These are phyloP conservation scores for Nepenthes alata DNA, from an alignment of 179 eudicot species.

Conservation along the genomic window DNA sequence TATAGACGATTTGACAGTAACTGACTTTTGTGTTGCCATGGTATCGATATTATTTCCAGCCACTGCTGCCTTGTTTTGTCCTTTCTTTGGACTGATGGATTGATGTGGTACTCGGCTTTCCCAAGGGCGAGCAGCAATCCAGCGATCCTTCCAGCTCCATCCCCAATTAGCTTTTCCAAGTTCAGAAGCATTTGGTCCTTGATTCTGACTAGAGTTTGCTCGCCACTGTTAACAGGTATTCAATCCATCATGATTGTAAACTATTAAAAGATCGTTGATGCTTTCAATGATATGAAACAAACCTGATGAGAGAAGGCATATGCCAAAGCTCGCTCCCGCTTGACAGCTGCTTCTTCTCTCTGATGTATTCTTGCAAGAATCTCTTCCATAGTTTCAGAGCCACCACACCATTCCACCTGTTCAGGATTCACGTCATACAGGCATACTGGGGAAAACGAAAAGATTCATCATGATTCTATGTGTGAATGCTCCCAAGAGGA, in stretches of 20 bases:
- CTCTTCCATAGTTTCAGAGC: conserved; percentile 67
- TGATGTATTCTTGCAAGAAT: conserved; percentile 68
- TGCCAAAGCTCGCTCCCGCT: conserved; percentile 87
- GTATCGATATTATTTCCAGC: conserved; percentile 21
- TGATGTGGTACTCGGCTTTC: conserved; percentile 47
- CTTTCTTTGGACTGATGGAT: conserved; percentile 41
- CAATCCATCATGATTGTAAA: background rate
- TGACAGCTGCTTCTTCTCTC: conserved; percentile 87
- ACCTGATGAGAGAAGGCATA: conserved; percentile 98
- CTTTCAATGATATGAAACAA: background rate
- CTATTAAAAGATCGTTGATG: background rate
- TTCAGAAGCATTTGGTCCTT: conserved; percentile 39
- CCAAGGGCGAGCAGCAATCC: conserved; percentile 97
- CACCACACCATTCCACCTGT: conserved; percentile 88
- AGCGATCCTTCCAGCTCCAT: conserved; percentile 99
- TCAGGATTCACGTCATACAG: conserved; percentile 1
- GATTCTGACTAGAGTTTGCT: conserved; percentile 47
- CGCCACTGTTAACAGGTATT: conserved; percentile 54
- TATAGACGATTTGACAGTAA: conserved; percentile 25
- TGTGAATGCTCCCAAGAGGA: no score
- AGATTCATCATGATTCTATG: no score
- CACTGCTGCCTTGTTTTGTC: conserved; percentile 16
- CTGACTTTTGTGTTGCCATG: conserved; percentile 19
- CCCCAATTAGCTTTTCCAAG: conserved; percentile 78
- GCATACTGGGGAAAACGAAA: no score